phyloP scores from a whole-genome alignment of 2,329 filamentous ascomycete genomes.

The Talaromyces sp. region DNA sequence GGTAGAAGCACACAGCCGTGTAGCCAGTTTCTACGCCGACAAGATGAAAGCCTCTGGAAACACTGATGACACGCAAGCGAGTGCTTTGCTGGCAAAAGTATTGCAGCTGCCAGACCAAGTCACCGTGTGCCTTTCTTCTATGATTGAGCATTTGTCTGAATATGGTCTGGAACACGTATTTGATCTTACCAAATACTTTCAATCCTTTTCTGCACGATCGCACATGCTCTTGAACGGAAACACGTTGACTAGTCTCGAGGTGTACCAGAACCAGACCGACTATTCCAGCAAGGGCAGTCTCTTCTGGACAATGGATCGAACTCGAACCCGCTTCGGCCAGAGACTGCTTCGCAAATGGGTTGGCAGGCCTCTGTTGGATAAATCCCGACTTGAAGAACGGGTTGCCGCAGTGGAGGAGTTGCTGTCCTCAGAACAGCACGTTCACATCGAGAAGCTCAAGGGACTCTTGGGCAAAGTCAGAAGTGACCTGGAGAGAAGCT shows the following conservation, averaged over 20 bases:
- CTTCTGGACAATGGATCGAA: conserved; percentile 94
- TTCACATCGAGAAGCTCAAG: conserved; percentile 68
- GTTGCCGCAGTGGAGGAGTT: conserved; percentile 84
- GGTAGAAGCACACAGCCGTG: conserved; percentile 79
- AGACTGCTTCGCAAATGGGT: conserved; percentile 91
- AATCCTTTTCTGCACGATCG: conserved; percentile 86
- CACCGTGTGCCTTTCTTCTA: conserved; percentile 87
- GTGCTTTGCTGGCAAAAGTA: conserved; percentile 75
- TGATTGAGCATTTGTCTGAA: conserved; percentile 89
- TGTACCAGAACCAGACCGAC: conserved; percentile 93
- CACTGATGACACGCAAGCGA: conserved; percentile 52
- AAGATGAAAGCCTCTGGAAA: conserved; percentile 64
- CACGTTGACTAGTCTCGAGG: conserved; percentile 86
- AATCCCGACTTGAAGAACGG: conserved; percentile 67
- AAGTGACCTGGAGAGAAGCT: conserved; percentile 82
- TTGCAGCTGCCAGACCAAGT: conserved; percentile 79
- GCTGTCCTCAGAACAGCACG: conserved; percentile 61
- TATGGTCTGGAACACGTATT: conserved; percentile 96
- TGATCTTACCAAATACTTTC: conserved; percentile 92
- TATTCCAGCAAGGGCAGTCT: conserved; percentile 79
- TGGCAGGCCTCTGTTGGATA: conserved; percentile 80
- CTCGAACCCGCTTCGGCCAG: conserved; percentile 82
- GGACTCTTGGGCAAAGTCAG: conserved; percentile 66
- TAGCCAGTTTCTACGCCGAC: conserved; percentile 86
- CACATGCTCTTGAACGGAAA: conserved; percentile 97